Evolutionary conservation across 768 basidiomycete species (phyloP).

Genomic region (Epithele typhae): DNA sequence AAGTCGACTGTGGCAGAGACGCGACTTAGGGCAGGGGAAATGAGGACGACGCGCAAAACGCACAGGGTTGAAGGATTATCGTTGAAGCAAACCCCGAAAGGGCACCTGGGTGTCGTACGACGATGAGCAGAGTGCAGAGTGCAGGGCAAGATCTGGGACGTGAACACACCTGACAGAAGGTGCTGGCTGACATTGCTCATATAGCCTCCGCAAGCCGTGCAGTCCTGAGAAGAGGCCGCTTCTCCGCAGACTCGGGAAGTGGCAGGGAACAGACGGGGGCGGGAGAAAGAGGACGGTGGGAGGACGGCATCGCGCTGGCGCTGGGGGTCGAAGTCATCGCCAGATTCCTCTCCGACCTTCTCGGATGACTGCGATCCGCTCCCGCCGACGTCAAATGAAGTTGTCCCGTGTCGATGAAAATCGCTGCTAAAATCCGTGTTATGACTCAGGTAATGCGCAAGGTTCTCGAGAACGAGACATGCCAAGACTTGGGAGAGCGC

Average conservation of each 20-base stretch:
- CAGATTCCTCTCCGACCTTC: too few species aligned
- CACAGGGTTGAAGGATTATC: constrained; percentile 73
- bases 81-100: constrained; percentile 77
- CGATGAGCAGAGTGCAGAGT: too few species aligned
- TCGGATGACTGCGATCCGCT: too few species aligned
- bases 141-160: too few species aligned
- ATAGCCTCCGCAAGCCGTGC: constrained; percentile 4
- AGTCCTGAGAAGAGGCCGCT: background rate
- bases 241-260: background rate
- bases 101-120: constrained; percentile 45
- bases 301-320: too few species aligned
- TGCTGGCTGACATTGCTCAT: constrained; percentile 72
- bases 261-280: background rate
- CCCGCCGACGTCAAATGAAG: too few species aligned
- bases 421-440: too few species aligned
- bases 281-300: constrained; percentile 4
- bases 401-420: too few species aligned
- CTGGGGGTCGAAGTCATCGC: too few species aligned
- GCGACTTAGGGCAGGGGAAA: background rate
- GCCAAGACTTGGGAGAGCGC: too few species aligned
- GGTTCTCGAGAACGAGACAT: too few species aligned
- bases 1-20: constrained; percentile 62
- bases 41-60: constrained; percentile 20
- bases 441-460: too few species aligned
- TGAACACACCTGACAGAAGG: constrained; percentile 51